phyloP scores from a whole-genome alignment of 2,329 filamentous ascomycete genomes.

The Penicillium sp. region DNA sequence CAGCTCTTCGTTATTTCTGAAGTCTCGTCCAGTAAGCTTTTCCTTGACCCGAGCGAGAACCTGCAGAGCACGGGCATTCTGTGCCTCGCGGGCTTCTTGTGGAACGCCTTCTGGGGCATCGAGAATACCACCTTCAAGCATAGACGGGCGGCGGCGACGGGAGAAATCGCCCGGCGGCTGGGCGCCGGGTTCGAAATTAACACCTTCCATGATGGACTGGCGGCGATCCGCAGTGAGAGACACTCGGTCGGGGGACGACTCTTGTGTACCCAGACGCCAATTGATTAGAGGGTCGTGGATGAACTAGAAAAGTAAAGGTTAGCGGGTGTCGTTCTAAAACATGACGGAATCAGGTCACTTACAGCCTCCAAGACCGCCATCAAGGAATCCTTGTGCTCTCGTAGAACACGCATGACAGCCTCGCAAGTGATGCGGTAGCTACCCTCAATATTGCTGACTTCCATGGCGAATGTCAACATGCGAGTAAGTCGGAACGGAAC shows the following conservation, averaged over 20 bases:
- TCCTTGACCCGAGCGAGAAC: conserved; percentile 90
- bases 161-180: conserved; percentile 66
- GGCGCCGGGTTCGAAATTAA: conserved; percentile 52
- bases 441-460: conserved; percentile 99
- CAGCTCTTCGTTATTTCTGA: conserved; percentile 81
- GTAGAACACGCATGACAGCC: conserved; percentile 93
- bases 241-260: conserved; percentile 60
- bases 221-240: conserved; percentile 63
- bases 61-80: conserved; percentile 90
- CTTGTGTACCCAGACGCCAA: conserved; percentile 75
- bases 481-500: conserved; percentile 96
- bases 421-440: conserved; percentile 98
- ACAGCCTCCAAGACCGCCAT: conserved; percentile 98
- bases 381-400: conserved; percentile 96
- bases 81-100: conserved; percentile 65
- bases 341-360: conserved; percentile 45
- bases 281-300: conserved; percentile 99
- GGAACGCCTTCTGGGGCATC: conserved; percentile 44
- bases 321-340: neutral
- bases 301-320: conserved; percentile 61
- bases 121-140: conserved; percentile 59
- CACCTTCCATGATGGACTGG: conserved; percentile 56
- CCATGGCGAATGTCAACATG: conserved; percentile 99
- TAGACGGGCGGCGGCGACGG: conserved; percentile 66
- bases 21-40: conserved; percentile 92